phyloP scores from a whole-genome alignment of 2,329 filamentous ascomycete species.

The Beauveria sp. region DNA sequence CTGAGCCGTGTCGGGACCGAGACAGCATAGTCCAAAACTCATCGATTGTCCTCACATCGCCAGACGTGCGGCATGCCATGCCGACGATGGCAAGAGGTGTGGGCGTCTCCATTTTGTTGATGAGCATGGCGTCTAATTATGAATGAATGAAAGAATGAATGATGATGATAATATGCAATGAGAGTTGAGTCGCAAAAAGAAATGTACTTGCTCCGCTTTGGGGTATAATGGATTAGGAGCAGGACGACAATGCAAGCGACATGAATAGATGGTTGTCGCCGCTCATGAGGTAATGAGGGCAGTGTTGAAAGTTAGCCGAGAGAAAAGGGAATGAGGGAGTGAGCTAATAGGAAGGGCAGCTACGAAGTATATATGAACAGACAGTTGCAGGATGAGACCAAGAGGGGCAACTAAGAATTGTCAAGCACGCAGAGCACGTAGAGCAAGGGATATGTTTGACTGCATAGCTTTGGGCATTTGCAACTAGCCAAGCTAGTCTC shows the following conservation, averaged over 20 bases:
- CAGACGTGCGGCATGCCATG: conserved; percentile 39
- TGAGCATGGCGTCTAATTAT: neutral
- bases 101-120: neutral
- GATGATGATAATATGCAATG: conserved; percentile 1
- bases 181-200: neutral
- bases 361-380: conserved; percentile 4
- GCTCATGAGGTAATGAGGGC: neutral
- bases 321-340: neutral
- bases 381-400: neutral
- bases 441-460: neutral
- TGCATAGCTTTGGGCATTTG: neutral
- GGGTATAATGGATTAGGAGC: conserved; percentile 3
- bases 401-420: neutral
- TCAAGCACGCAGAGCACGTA: neutral
- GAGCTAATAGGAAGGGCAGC: neutral
- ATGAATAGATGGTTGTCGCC: neutral
- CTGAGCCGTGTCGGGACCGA: conserved; percentile 32
- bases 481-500: neutral
- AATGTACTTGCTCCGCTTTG: conserved; percentile 7
- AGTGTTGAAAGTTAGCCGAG: neutral
- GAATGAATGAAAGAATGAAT: neutral
- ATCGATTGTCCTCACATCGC: conserved; percentile 31
- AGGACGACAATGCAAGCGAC: neutral
- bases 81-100: conserved; percentile 38
- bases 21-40: conserved; percentile 39